These are phyloP conservation scores for Chamaenerion angustifolium DNA, from an alignment of 345 rosid species.

Conservation along the genomic window DNA sequence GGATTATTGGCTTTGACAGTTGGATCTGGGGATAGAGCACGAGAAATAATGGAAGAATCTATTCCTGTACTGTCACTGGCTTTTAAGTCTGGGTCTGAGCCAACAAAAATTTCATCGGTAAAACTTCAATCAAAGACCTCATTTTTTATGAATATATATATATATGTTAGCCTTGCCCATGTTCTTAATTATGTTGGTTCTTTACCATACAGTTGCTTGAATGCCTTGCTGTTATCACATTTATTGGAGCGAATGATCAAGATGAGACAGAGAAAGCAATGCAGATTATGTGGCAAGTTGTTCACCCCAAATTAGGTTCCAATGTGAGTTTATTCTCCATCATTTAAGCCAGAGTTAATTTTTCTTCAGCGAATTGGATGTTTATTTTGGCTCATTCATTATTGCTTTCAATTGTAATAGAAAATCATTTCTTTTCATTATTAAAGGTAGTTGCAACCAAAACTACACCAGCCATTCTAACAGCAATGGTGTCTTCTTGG, in stretches of 20 bases:
- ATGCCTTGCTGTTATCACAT: conserved; percentile 72
- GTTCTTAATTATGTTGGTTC: neutral
- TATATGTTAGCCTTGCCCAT: neutral
- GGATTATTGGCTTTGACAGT: conserved; percentile 80
- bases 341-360: no score
- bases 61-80: conserved; percentile 49
- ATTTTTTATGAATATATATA: neutral
- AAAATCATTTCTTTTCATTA: neutral
- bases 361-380: neutral
- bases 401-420: neutral
- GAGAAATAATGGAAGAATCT: conserved; percentile 55
- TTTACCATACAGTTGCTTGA: conserved; percentile 42
- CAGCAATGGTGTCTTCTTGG: conserved; percentile 84
- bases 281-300: conserved; percentile 84
- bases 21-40: conserved; percentile 50
- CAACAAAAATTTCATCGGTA: conserved; percentile 44
- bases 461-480: conserved; percentile 41
- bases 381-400: neutral
- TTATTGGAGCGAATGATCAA: conserved; percentile 58
- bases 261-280: conserved; percentile 68
- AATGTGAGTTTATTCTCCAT: conserved; percentile 33
- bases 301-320: conserved; percentile 72
- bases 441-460: conserved; percentile 55
- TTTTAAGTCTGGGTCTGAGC: conserved; percentile 49
- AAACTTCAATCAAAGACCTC: neutral